These are phyloP conservation scores for Sesbania bispinosa DNA, from an alignment of 306 rosid species.

Conservation along the genomic window DNA sequence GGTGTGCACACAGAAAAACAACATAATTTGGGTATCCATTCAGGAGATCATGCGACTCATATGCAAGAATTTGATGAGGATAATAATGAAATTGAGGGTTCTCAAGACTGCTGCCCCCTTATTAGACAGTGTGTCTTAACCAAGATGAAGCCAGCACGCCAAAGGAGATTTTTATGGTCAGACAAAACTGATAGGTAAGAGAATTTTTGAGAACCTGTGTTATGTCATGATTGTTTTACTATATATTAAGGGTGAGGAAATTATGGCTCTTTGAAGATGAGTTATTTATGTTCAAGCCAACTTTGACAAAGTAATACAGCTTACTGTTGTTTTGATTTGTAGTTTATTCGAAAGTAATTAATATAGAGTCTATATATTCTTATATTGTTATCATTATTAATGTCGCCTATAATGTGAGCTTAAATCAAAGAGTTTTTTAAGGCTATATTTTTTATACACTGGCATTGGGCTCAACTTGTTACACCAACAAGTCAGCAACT, in stretches of 20 bases:
- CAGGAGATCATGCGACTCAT: conserved; percentile 35
- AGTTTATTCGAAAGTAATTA: background rate
- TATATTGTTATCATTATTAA: background rate
- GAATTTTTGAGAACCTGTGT: too few relatives aligned
- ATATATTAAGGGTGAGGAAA: background rate
- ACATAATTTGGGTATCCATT: conserved; percentile 23
- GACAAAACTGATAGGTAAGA: conserved; percentile 88
- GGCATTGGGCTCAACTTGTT: background rate
- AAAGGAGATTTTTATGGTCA: conserved; percentile 74
- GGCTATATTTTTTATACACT: conserved; percentile 1
- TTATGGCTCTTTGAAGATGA: conserved; percentile 20
- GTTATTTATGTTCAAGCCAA: conserved; percentile 17
- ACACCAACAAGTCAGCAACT: background rate
- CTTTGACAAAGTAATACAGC: conserved; percentile 11
- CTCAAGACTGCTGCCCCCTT: conserved; percentile 43
- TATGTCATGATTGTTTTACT: conserved; percentile 12
- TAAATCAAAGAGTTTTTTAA: background rate
- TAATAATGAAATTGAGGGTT: conserved; percentile 39
- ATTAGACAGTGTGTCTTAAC: conserved; percentile 40
- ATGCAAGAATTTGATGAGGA: conserved; percentile 42
- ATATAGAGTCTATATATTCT: background rate
- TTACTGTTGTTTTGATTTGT: background rate
- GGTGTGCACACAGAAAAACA: conserved; percentile 37
- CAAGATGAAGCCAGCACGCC: conserved; percentile 60
- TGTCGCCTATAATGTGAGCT: background rate